These are phyloP conservation scores for Phytophthora uliginosa DNA, from an alignment of 352 stramenopile genomes.

Conservation along the genomic window DNA sequence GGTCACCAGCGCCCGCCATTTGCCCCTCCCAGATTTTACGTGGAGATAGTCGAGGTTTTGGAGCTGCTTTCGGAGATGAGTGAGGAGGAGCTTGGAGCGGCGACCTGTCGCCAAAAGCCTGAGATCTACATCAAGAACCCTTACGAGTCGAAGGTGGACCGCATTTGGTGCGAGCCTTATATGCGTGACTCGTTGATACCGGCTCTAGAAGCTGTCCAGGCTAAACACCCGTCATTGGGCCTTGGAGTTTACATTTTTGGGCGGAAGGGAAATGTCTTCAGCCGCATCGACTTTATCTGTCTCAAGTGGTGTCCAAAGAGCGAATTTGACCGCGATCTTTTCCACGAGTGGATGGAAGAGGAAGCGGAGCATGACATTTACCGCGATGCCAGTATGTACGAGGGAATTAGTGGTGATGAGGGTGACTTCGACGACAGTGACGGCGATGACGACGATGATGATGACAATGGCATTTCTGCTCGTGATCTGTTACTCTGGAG, in stretches of 20 bases:
- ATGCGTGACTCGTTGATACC: constrained; percentile 3
- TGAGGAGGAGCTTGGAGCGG: not conserved
- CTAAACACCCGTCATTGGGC: not conserved
- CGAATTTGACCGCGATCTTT: constrained; percentile 2
- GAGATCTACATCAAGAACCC: not conserved
- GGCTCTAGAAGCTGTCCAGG: not conserved
- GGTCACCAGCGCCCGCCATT: not conserved
- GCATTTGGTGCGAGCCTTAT: not conserved
- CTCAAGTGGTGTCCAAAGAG: not conserved
- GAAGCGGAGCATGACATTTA: constrained; percentile 8
- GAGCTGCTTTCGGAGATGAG: not conserved
- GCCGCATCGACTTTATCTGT: not conserved
- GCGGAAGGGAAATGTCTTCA: not conserved
- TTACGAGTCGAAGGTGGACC: not conserved
- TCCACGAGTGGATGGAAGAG: constrained; percentile 5
- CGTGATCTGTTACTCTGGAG: constrained; percentile 4
- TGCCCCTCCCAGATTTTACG: not conserved
- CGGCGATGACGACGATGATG: not conserved
- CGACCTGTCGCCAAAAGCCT: not conserved
- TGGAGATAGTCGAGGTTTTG: not conserved
- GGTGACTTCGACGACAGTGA: not conserved
- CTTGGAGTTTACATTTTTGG: not conserved
- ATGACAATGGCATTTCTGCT: not conserved
- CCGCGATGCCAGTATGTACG: constrained; percentile 1
- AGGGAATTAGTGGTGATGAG: constrained; percentile 1